Percentiles rank a stretch among this genome's conserved stretches.
Evolutionary conservation across 108 stramenopile genomes (phyloP).

Genomic region (Skeletonema potamos): DNA sequence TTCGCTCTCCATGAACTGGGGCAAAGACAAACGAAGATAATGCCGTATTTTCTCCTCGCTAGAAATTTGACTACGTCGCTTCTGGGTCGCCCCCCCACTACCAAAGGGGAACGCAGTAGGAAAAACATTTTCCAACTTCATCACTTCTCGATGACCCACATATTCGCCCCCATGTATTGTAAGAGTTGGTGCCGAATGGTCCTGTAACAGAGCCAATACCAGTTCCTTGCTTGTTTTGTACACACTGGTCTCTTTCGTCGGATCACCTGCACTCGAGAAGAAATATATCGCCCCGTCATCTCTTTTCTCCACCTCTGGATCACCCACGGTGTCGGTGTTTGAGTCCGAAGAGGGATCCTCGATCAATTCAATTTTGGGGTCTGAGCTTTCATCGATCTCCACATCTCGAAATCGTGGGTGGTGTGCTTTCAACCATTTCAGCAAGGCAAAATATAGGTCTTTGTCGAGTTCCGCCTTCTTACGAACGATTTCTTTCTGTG

Average conservation of each 20-base stretch:
- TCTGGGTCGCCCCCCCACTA: not conserved
- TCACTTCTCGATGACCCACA: not conserved
- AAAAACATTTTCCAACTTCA: not conserved
- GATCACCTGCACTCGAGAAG: not conserved
- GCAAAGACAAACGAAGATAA: not conserved
- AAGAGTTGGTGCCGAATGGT: not conserved
- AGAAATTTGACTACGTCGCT: not conserved
- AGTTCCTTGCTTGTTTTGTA: not conserved
- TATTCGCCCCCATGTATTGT: not conserved
- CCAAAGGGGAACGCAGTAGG: not conserved
- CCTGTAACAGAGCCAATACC: not conserved
- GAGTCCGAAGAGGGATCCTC: not conserved
- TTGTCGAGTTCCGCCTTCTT: not conserved
- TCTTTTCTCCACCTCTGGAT: not conserved
- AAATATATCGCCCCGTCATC: not conserved
- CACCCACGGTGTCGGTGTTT: not conserved
- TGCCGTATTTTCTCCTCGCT: not conserved
- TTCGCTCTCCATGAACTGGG: not conserved
- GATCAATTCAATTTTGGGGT: not conserved
- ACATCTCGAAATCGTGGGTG: not conserved
- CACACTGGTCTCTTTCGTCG: not conserved
- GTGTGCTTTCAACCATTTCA: not conserved
- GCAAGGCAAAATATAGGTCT: not conserved
- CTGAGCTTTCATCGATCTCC: not conserved
- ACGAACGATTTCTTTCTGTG: constrained; percentile 7